A percentile compares a stretch with the other conserved stretches of the same genome.
Conservation (phyloP, 192 early-diverging fungal genomes). For the Coemansia sp. region DNA sequence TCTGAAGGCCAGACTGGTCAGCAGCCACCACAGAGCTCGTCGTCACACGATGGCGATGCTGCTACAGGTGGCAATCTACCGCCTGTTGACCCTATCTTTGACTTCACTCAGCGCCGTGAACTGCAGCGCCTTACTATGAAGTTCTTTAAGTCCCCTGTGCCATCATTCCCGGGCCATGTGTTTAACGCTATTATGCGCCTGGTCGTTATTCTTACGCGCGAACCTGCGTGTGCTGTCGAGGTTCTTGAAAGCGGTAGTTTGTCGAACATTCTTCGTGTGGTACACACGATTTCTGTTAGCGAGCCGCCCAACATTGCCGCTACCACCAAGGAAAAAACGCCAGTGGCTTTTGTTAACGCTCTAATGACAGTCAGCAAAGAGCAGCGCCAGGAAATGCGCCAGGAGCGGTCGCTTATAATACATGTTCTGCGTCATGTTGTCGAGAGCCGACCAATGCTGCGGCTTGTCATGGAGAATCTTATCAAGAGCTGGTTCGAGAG, state of each 20-base stretch:
- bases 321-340: conserved; percentile 31
- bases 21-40: neutral
- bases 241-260: conserved; percentile 73
- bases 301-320: conserved; percentile 23
- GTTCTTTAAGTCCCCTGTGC: conserved; percentile 32
- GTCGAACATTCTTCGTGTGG: conserved; percentile 28
- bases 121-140: conserved; percentile 27
- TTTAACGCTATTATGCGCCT: conserved; percentile 73
- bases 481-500: conserved; percentile 71
- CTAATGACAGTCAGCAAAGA: conserved; percentile 62
- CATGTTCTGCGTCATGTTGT: conserved; percentile 90
- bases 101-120: conserved; percentile 13
- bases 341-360: conserved; percentile 44
- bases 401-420: conserved; percentile 74
- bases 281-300: conserved; percentile 23
- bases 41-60: neutral
- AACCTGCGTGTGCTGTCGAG: conserved; percentile 57
- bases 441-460: conserved; percentile 66
- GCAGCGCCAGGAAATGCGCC: conserved; percentile 64
- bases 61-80: neutral
- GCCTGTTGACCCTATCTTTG: conserved; percentile 28
- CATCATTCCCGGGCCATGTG: conserved; percentile 15
- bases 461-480: conserved; percentile 69
- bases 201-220: conserved; percentile 78
- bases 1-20: neutral